phyloP scores from a whole-genome alignment of 1,284 basidiomycete genomes.

The Moesziomyces sp. region DNA sequence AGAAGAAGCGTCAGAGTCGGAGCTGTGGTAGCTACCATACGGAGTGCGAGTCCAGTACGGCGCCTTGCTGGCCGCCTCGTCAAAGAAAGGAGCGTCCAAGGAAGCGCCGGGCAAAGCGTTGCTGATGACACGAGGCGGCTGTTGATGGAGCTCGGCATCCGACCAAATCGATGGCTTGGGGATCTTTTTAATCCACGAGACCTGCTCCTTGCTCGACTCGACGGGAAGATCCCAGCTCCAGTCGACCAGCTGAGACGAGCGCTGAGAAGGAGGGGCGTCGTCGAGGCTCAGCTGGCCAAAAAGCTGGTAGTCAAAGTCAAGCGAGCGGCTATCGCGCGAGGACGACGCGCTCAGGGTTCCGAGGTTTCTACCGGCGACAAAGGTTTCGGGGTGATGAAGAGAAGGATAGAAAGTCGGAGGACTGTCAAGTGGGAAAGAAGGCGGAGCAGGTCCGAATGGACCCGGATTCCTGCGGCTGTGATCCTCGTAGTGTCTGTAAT shows the following conservation, averaged over 20 bases:
- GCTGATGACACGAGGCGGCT: too few species aligned
- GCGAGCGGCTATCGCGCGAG: background rate
- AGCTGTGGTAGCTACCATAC: background rate
- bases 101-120: background rate
- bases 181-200: too few species aligned
- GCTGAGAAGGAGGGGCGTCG: background rate
- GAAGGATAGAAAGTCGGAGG: background rate
- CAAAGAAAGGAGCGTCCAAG: background rate
- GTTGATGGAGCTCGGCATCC: too few species aligned
- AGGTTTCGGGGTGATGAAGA: background rate
- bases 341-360: background rate
- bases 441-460: background rate
- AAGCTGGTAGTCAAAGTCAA: background rate
- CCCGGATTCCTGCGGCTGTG: background rate
- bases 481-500: background rate
- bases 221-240: too few species aligned
- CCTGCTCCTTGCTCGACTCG: too few species aligned
- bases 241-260: background rate
- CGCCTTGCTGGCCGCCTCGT: background rate
- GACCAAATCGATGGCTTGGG: background rate
- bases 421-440: background rate
- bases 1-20: background rate
- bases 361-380: background rate
- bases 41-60: background rate
- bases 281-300: constrained; percentile 4